Percentiles rank a stretch among this genome's conserved stretches.
phyloP scores from a whole-genome alignment of 371 early-diverging fungal species.

The Phascolomyces articulosus region DNA sequence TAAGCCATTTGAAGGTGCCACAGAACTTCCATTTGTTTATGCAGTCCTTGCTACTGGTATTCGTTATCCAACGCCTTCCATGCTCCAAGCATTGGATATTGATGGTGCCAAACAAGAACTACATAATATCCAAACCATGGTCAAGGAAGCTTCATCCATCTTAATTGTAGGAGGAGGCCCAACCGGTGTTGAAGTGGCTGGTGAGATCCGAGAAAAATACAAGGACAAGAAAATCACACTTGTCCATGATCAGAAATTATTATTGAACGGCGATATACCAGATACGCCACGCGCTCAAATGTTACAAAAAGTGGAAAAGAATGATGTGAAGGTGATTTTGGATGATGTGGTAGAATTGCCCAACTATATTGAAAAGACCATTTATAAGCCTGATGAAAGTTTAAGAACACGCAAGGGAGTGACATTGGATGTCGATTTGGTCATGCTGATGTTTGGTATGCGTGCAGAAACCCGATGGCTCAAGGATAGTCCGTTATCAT shows the following conservation, averaged over 20 bases:
- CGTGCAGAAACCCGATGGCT: slow-evolving; percentile 32
- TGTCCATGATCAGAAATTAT: slow-evolving; percentile 33
- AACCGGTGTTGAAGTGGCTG: slow-evolving; percentile 59
- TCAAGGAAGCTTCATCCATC: slow-evolving; percentile 47
- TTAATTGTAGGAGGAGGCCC: slow-evolving; percentile 63
- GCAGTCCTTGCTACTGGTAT: slow-evolving; percentile 35
- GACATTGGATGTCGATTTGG: slow-evolving; percentile 48
- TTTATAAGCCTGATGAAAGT: slow-evolving; percentile 8
- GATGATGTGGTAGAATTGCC: slow-evolving; percentile 43
- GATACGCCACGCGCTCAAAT: slow-evolving; percentile 29
- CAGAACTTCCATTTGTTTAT: slow-evolving; percentile 21
- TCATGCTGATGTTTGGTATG: slow-evolving; percentile 53
- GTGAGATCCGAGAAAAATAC: slow-evolving; percentile 49
- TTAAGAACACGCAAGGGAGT: slow-evolving; percentile 36
- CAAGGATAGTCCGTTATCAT: slow-evolving; percentile 14
- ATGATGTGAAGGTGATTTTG: slow-evolving; percentile 47
- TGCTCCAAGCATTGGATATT: slow-evolving; percentile 6
- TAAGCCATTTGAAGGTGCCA: slow-evolving; percentile 15
- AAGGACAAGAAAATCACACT: slow-evolving; percentile 53
- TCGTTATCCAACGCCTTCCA: slow-evolving; percentile 24
- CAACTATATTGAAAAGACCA: background rate
- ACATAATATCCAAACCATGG: slow-evolving; percentile 23
- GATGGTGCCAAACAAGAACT: slow-evolving; percentile 34
- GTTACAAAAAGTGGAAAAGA: slow-evolving; percentile 27
- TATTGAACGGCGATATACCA: slow-evolving; percentile 22